phyloP scores from a whole-genome alignment of 1,284 basidiomycete species.

The Malassezia restricta region DNA sequence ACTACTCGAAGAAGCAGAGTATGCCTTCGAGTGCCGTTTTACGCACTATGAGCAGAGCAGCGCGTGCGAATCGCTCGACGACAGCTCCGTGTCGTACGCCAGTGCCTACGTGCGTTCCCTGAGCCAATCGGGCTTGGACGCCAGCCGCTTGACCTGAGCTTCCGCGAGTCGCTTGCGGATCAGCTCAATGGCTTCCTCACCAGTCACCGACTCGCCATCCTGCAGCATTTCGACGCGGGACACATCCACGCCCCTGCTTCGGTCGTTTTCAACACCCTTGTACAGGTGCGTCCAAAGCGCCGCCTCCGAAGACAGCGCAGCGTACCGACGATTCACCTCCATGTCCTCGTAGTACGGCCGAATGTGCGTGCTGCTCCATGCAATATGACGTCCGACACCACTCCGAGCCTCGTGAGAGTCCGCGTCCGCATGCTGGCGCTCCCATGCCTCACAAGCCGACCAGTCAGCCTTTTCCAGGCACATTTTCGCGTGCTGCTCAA shows the following conservation, averaged over 20 bases:
- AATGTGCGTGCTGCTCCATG: constrained; percentile 1
- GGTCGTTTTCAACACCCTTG: constrained; percentile 7
- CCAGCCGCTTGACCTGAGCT: constrained; percentile 2
- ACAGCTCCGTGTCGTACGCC: constrained; percentile 90
- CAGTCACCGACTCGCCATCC: neutral
- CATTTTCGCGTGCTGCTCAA: constrained; percentile 7
- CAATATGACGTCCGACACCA: constrained; percentile 3
- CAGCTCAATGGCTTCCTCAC: constrained; percentile 7
- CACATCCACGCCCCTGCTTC: neutral
- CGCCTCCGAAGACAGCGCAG: constrained; percentile 6
- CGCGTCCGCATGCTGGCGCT: neutral
- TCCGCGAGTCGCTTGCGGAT: constrained; percentile 3
- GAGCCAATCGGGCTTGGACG: constrained; percentile 2
- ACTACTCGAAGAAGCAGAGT: constrained; percentile 52
- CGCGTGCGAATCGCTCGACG: constrained; percentile 56
- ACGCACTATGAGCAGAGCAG: constrained; percentile 59
- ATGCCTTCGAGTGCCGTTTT: constrained; percentile 22
- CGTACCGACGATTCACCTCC: constrained; percentile 8
- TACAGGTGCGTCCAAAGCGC: constrained; percentile 4
- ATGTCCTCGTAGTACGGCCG: constrained; percentile 6
- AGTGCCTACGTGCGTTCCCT: constrained; percentile 58
- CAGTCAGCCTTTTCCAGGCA: constrained; percentile 13
- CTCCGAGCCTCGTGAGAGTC: neutral
- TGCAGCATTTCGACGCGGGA: constrained; percentile 2
- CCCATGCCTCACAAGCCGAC: constrained; percentile 4